Evolutionary conservation across 1,284 basidiomycete species (phyloP).

Genomic region (Fomitopsis betulina): DNA sequence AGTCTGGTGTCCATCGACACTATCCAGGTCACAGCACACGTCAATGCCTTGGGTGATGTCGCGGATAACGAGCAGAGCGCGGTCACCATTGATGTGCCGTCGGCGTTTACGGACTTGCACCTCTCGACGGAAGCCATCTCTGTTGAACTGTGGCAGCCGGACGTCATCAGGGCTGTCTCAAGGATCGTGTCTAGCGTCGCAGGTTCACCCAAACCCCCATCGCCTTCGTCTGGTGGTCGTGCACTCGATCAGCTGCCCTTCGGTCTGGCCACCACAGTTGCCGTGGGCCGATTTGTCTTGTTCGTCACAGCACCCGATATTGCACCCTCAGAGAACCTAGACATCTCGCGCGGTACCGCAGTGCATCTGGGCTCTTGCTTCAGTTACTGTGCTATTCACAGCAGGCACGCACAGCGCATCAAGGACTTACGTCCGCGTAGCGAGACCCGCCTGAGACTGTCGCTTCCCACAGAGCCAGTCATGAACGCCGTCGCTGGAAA

Average conservation of each 20-base stretch:
- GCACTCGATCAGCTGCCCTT: conserved; percentile 42
- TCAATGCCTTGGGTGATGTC: conserved; percentile 43
- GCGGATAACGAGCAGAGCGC: conserved; percentile 39
- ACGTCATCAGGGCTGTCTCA: conserved; percentile 52
- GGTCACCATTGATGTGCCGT: conserved; percentile 45
- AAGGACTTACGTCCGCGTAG: conserved; percentile 35
- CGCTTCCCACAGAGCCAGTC: conserved; percentile 59
- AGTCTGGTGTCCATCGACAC: conserved; percentile 54
- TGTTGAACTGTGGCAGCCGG: conserved; percentile 70
- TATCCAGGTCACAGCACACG: conserved; percentile 41
- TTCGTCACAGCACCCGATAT: conserved; percentile 75
- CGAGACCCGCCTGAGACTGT: conserved; percentile 43
- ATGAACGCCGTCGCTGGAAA: conserved; percentile 42
- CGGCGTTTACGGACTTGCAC: conserved; percentile 48
- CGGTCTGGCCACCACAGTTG: conserved; percentile 55
- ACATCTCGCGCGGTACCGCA: conserved; percentile 71
- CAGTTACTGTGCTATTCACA: conserved; percentile 56
- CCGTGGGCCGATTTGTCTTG: conserved; percentile 60
- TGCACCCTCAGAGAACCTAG: conserved; percentile 62
- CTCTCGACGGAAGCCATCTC: conserved; percentile 58
- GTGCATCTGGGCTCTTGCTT: conserved; percentile 53
- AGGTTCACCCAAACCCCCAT: conserved; percentile 7
- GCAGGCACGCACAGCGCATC: conserved; percentile 42
- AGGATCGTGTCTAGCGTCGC: conserved; percentile 36
- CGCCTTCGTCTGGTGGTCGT: conserved; percentile 17